Evolutionary conservation across 805 yeast genomes (phyloP).

Genomic region (Saccharomyces kudriavzevii): DNA sequence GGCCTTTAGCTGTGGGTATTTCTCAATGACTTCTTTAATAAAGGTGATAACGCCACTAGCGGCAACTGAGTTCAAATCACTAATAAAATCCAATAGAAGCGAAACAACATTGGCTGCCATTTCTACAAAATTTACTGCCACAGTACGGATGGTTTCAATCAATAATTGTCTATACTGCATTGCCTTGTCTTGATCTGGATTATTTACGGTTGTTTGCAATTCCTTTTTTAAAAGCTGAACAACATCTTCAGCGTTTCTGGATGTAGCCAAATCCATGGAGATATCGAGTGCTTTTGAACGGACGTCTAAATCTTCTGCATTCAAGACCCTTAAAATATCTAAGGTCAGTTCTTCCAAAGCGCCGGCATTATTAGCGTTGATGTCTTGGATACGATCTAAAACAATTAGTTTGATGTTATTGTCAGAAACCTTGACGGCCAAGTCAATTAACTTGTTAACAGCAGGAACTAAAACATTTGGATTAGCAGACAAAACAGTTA

Average conservation of each 20-base stretch:
- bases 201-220: slow-evolving; percentile 60
- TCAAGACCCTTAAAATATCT: slow-evolving; percentile 77
- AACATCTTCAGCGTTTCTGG: slow-evolving; percentile 89
- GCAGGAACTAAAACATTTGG: slow-evolving; percentile 67
- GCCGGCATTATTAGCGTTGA: slow-evolving; percentile 70
- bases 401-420: slow-evolving; percentile 91
- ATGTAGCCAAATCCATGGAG: slow-evolving; percentile 69
- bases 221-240: slow-evolving; percentile 88
- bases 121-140: slow-evolving; percentile 82
- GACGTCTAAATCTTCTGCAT: slow-evolving; percentile 87
- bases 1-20: slow-evolving; percentile 71
- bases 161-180: slow-evolving; percentile 82
- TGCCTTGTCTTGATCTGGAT: slow-evolving; percentile 65
- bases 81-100: slow-evolving; percentile 73
- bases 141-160: slow-evolving; percentile 78
- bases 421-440: slow-evolving; percentile 89
- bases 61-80: slow-evolving; percentile 74
- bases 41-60: slow-evolving; percentile 88
- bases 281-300: slow-evolving; percentile 81
- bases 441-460: slow-evolving; percentile 76
- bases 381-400: slow-evolving; percentile 71
- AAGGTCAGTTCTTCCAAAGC: slow-evolving; percentile 72
- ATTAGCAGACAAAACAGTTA: slow-evolving; percentile 52
- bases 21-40: slow-evolving; percentile 89
- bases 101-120: slow-evolving; percentile 89